phyloP scores from a whole-genome alignment of 305 asterid genomes.

The Fraxinus paxiana region DNA sequence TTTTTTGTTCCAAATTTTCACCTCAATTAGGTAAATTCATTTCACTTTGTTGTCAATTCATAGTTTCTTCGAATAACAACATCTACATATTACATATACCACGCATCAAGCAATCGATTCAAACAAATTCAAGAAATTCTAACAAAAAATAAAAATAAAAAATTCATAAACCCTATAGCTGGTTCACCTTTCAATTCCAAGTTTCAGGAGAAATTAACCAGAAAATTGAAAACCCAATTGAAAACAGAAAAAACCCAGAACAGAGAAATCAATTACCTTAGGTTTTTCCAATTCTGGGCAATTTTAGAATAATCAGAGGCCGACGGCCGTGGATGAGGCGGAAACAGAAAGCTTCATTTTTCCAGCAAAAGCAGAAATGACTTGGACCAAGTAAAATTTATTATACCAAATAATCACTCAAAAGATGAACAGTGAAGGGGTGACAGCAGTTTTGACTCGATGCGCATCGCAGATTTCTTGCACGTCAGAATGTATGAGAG shows the following conservation, averaged over 20 bases:
- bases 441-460: background rate
- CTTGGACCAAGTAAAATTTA: conserved; percentile 42
- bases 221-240: background rate
- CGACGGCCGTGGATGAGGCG: conserved; percentile 12
- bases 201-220: background rate
- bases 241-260: background rate
- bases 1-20: background rate
- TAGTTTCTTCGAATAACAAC: background rate
- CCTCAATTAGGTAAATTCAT: background rate
- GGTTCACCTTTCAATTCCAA: background rate
- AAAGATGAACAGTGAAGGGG: background rate
- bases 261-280: conserved; percentile 20
- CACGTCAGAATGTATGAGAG: background rate
- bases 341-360: background rate
- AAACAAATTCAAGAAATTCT: background rate
- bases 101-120: background rate
- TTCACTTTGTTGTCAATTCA: background rate
- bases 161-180: background rate
- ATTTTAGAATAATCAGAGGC: conserved; percentile 10
- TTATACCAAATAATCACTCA: background rate
- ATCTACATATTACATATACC: background rate
- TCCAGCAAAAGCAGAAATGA: conserved; percentile 28
- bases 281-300: background rate
- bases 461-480: background rate
- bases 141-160: background rate